Conservation (phyloP, 306 rosid species). For the Quercus suber region DNA sequence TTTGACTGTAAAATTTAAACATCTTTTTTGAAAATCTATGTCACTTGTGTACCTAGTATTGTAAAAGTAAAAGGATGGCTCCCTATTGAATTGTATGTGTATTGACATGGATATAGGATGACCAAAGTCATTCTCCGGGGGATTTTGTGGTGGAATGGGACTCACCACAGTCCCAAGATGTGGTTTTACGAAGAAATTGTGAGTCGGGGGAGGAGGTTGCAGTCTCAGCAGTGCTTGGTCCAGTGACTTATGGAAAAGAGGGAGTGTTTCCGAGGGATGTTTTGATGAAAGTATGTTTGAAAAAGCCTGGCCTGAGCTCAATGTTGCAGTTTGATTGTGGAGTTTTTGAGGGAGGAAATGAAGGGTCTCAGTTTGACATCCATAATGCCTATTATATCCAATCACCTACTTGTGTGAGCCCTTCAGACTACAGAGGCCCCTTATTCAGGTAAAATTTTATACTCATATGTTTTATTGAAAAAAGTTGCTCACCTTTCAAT, state of each 20-base stretch:
- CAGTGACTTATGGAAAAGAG: conserved; percentile 25
- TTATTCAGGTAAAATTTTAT: conserved; percentile 32
- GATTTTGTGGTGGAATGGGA: conserved; percentile 62
- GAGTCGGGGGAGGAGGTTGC: conserved; percentile 72
- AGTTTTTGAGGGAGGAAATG: conserved; percentile 26
- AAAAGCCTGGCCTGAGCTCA: conserved; percentile 58
- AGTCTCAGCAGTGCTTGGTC: conserved; percentile 63
- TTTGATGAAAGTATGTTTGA: conserved; percentile 70
- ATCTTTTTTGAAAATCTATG: not conserved
- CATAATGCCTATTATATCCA: conserved; percentile 42
- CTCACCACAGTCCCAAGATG: conserved; percentile 52
- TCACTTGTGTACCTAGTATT: not conserved
- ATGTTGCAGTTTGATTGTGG: conserved; percentile 71
- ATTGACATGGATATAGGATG: conserved; percentile 36
- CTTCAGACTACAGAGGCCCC: conserved; percentile 39
- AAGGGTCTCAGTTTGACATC: conserved; percentile 43
- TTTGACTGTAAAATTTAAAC: not conserved
- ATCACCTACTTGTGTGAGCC: conserved; percentile 22
- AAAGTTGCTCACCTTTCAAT: not conserved
- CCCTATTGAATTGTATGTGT: not conserved
- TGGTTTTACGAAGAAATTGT: conserved; percentile 53
- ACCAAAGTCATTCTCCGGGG: conserved; percentile 37
- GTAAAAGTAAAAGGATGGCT: not conserved
- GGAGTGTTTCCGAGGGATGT: conserved; percentile 45
- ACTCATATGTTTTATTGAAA: not conserved